Evolutionary conservation across 2,329 filamentous ascomycete species (phyloP).

Genomic region (Lecanicillium sp.): DNA sequence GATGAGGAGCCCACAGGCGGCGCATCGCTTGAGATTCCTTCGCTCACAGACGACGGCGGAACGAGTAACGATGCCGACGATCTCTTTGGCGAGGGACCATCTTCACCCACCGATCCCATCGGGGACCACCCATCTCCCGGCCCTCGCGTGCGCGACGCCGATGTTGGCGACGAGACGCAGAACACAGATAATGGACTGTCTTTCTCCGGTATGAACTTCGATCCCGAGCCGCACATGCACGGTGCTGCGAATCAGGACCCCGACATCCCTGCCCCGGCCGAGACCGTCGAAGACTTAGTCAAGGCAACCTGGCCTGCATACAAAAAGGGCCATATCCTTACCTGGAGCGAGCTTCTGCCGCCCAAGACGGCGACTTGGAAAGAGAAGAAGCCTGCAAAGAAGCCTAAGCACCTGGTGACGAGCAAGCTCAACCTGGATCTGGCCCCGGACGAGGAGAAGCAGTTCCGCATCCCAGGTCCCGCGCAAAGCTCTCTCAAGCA

Average conservation of each 20-base stretch:
- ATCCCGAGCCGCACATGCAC: slow-evolving; percentile 37
- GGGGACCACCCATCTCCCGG: slow-evolving; percentile 39
- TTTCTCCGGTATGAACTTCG: slow-evolving; percentile 42
- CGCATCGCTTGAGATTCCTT: slow-evolving; percentile 43
- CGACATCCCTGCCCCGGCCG: slow-evolving; percentile 61
- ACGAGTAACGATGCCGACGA: slow-evolving; percentile 59
- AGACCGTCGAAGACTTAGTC: slow-evolving; percentile 69
- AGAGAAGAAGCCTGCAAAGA: slow-evolving; percentile 71
- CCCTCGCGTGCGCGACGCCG: slow-evolving; percentile 36
- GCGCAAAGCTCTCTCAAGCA: slow-evolving; percentile 48
- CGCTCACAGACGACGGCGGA: slow-evolving; percentile 53
- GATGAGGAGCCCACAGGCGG: slow-evolving; percentile 56
- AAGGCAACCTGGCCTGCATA: slow-evolving; percentile 78
- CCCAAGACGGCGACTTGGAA: slow-evolving; percentile 72
- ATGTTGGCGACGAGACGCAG: slow-evolving; percentile 30
- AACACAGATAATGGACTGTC: slow-evolving; percentile 26
- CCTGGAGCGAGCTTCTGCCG: slow-evolving; percentile 78
- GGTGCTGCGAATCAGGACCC: slow-evolving; percentile 51
- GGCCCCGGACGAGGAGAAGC: slow-evolving; percentile 77
- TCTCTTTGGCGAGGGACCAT: slow-evolving; percentile 60
- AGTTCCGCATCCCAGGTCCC: slow-evolving; percentile 68
- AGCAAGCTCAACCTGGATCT: slow-evolving; percentile 87
- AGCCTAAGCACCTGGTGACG: slow-evolving; percentile 74
- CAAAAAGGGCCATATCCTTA: slow-evolving; percentile 65
- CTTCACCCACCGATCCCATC: slow-evolving; percentile 40